A percentile compares a stretch with the other conserved stretches of the same genome.
These are phyloP conservation scores for Curvularia spicifera DNA, from an alignment of 2,329 filamentous ascomycete species.

Conservation along the genomic window DNA sequence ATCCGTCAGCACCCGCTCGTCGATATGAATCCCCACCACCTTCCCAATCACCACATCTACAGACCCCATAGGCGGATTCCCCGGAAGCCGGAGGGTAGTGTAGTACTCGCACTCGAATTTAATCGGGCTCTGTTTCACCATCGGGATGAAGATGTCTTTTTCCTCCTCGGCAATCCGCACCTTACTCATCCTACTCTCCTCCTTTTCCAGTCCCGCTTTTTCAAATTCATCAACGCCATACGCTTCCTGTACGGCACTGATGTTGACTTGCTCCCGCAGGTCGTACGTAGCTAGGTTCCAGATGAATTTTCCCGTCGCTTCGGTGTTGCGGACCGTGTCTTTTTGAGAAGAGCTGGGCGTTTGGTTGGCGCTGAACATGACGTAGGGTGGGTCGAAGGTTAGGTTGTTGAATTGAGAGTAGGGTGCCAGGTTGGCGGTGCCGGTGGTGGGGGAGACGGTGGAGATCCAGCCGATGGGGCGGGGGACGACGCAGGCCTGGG, in stretches of 20 bases:
- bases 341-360: slow-evolving; percentile 57
- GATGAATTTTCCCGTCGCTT: slow-evolving; percentile 62
- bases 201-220: slow-evolving; percentile 58
- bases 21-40: slow-evolving; percentile 65
- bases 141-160: slow-evolving; percentile 48
- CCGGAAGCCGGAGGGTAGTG: slow-evolving; percentile 61
- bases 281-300: slow-evolving; percentile 67
- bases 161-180: slow-evolving; percentile 16
- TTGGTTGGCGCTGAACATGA: slow-evolving; percentile 68
- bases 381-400: slow-evolving; percentile 67
- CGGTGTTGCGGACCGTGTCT: slow-evolving; percentile 64
- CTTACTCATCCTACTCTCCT: slow-evolving; percentile 49
- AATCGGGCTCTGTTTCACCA: slow-evolving; percentile 63
- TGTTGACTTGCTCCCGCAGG: slow-evolving; percentile 63
- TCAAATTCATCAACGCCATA: slow-evolving; percentile 63
- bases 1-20: slow-evolving; percentile 61
- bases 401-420: slow-evolving; percentile 69
- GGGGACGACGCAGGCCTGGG: slow-evolving; percentile 63
- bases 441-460: slow-evolving; percentile 55
- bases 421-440: slow-evolving; percentile 63
- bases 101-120: slow-evolving; percentile 65
- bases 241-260: slow-evolving; percentile 59
- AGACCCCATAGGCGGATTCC: slow-evolving; percentile 63
- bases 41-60: slow-evolving; percentile 65
- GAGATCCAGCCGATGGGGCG: slow-evolving; percentile 70